These are phyloP conservation scores for Claviceps humidiphila DNA, from an alignment of 2,329 filamentous ascomycete species.

Conservation along the genomic window DNA sequence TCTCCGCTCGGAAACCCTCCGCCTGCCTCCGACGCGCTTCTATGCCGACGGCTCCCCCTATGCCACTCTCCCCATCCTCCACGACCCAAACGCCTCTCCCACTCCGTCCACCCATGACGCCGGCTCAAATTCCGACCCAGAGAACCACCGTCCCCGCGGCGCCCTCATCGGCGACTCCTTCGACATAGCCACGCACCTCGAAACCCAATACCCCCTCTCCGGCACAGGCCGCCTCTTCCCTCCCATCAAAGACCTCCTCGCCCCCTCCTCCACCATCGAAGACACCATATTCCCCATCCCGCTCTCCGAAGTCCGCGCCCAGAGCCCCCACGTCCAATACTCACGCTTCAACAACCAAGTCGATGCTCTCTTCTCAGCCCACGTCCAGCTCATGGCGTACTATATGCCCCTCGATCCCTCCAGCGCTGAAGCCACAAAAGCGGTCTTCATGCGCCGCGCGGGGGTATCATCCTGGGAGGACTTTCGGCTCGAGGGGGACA, in stretches of 20 bases:
- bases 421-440: constrained; percentile 28
- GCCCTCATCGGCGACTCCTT: constrained; percentile 46
- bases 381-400: constrained; percentile 26
- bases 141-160: constrained; percentile 12
- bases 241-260: constrained; percentile 9
- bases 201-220: constrained; percentile 32
- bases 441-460: constrained; percentile 34
- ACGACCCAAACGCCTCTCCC: constrained; percentile 20
- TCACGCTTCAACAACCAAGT: constrained; percentile 37
- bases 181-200: constrained; percentile 49
- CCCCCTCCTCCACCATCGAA: too few species aligned
- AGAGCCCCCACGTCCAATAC: constrained; percentile 11
- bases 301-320: constrained; percentile 19
- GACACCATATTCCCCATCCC: constrained; percentile 14
- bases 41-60: constrained; percentile 43
- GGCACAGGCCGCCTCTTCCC: constrained; percentile 34
- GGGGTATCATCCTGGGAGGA: constrained; percentile 32
- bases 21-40: constrained; percentile 36
- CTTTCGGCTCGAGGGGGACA: constrained; percentile 24
- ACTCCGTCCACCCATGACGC: neutral
- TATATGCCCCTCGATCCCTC: constrained; percentile 37
- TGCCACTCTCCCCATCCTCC: constrained; percentile 46
- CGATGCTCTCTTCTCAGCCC: constrained; percentile 38
- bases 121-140: too few species aligned
- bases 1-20: constrained; percentile 28